Conservation (phyloP, 2,329 filamentous ascomycete species). For the Xylariales sp. region DNA sequence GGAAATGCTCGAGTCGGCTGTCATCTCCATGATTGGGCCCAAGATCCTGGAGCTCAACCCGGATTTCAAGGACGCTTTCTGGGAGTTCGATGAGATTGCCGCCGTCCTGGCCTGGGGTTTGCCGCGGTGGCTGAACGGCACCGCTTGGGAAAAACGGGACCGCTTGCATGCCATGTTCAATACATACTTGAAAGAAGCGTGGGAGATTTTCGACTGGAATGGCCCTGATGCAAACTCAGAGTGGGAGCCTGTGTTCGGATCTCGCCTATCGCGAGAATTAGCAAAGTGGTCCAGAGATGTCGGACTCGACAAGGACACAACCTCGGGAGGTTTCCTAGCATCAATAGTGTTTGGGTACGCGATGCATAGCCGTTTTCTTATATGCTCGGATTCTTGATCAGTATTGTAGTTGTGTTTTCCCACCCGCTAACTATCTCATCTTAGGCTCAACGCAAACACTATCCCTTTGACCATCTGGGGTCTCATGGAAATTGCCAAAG, state of each 20-base stretch:
- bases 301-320: conserved; percentile 12
- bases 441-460: conserved; percentile 21
- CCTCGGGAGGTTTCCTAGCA: conserved; percentile 1
- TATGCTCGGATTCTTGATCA: too few relatives aligned
- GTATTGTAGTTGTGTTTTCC: background rate
- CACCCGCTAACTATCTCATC: background rate
- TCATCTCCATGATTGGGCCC: conserved; percentile 17
- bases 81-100: conserved; percentile 17
- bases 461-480: conserved; percentile 23
- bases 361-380: too few relatives aligned
- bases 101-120: conserved; percentile 15
- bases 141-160: conserved; percentile 13
- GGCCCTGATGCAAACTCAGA: conserved; percentile 9
- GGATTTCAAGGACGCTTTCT: conserved; percentile 18
- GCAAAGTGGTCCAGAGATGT: conserved; percentile 13
- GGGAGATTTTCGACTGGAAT: conserved; percentile 14
- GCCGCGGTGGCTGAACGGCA: conserved; percentile 15
- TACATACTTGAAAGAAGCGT: conserved; percentile 9
- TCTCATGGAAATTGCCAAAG: conserved; percentile 21
- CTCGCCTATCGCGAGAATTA: conserved; percentile 14
- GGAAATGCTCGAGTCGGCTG: background rate
- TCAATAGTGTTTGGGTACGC: conserved; percentile 11
- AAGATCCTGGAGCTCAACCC: conserved; percentile 18
- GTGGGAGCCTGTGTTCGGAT: conserved; percentile 24
- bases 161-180: conserved; percentile 10